Percentiles rank a stretch among this genome's conserved stretches.
These are phyloP conservation scores for Corymbia maculata DNA, from an alignment of 345 rosid genomes.

Conservation along the genomic window DNA sequence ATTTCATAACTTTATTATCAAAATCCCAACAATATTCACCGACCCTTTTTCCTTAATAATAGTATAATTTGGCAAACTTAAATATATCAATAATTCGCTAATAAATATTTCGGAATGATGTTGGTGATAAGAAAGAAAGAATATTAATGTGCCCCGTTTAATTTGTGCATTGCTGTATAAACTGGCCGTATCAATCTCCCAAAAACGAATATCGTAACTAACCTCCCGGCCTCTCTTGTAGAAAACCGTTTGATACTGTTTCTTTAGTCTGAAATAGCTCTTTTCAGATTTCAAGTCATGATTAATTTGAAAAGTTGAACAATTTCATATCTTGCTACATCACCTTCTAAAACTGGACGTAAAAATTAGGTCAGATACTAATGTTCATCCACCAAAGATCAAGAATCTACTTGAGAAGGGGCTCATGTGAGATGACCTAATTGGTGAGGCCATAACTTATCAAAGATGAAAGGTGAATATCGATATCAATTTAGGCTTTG, in stretches of 20 bases:
- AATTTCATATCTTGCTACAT: not conserved
- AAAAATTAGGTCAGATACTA: not conserved
- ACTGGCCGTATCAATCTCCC: not conserved
- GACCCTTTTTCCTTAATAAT: too few relatives aligned
- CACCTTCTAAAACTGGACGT: not conserved
- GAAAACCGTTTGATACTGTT: not conserved
- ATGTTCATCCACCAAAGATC: too few relatives aligned
- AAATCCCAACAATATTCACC: too few relatives aligned
- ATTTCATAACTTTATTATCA: too few relatives aligned
- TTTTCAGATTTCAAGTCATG: not conserved
- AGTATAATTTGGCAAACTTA: not conserved
- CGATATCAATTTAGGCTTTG: too few relatives aligned
- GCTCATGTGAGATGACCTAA: too few relatives aligned
- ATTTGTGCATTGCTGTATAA: not conserved
- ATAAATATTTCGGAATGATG: not conserved
- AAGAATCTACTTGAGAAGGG: too few relatives aligned
- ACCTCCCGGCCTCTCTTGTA: rapidly evolving
- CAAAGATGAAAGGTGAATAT: too few relatives aligned
- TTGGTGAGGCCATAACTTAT: too few relatives aligned
- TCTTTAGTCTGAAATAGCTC: not conserved
- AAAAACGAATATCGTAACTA: not conserved
- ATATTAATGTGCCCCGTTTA: not conserved
- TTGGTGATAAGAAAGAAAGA: not conserved
- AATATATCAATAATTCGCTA: not conserved
- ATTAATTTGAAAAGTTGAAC: too few relatives aligned